A percentile compares a stretch with the other conserved stretches of the same genome.
phyloP scores from a whole-genome alignment of 768 basidiomycete genomes.

The Naematelia encephala region DNA sequence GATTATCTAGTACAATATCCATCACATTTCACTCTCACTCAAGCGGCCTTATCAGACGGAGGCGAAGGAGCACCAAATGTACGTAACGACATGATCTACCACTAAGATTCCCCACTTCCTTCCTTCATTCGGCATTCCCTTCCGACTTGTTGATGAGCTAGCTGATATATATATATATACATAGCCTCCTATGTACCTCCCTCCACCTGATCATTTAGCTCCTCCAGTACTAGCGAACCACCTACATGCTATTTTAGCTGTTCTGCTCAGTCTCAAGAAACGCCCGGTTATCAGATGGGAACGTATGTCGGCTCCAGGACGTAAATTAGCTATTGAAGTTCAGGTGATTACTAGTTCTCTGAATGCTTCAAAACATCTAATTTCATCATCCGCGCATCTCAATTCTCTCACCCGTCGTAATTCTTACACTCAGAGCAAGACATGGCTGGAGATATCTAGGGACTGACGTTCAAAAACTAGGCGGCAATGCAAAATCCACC shows the following conservation, averaged over 20 bases:
- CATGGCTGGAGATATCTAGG: too few species aligned
- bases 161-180: not conserved
- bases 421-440: too few species aligned
- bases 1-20: constrained; percentile 88
- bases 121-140: too few species aligned
- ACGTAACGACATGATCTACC: too few species aligned
- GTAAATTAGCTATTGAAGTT: constrained; percentile 79
- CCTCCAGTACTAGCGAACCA: constrained; percentile 67
- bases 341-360: constrained; percentile 65
- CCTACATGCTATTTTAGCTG: constrained; percentile 75
- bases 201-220: constrained; percentile 39
- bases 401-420: not conserved
- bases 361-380: not conserved
- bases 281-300: constrained; percentile 92
- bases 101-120: too few species aligned
- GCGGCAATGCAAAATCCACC: constrained; percentile 68
- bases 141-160: not conserved
- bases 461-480: constrained; percentile 54
- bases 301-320: constrained; percentile 86
- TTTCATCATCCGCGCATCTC: too few species aligned
- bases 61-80: constrained; percentile 50
- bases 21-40: constrained; percentile 71
- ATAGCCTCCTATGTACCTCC: constrained; percentile 50
- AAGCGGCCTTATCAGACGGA: constrained; percentile 43
- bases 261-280: constrained; percentile 91